These are phyloP conservation scores for Verticillium nubilum DNA, from an alignment of 2,329 filamentous ascomycete species.

Conservation along the genomic window DNA sequence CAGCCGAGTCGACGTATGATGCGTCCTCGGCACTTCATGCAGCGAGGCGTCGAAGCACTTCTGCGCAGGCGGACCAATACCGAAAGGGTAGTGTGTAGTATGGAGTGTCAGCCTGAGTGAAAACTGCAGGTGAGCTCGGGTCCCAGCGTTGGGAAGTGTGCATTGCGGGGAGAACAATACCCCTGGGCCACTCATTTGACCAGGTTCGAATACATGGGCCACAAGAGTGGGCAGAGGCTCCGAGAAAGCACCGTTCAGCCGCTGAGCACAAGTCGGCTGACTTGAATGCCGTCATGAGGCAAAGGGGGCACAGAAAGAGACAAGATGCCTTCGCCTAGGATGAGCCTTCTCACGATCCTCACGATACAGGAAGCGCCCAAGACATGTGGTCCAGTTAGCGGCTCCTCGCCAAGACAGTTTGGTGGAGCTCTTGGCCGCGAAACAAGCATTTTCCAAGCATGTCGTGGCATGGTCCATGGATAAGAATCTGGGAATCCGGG, in stretches of 20 bases:
- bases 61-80: background rate
- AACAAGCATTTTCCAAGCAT: background rate
- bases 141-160: background rate
- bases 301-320: background rate
- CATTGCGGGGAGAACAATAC: background rate
- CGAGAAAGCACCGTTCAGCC: background rate
- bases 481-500: background rate
- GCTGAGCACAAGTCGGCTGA: background rate
- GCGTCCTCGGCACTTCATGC: background rate
- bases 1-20: background rate
- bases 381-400: background rate
- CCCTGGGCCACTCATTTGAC: background rate
- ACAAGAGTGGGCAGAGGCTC: background rate
- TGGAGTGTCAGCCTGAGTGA: background rate
- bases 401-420: background rate
- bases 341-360: background rate
- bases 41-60: background rate
- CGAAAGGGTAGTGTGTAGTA: background rate
- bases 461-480: background rate
- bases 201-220: background rate
- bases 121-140: background rate
- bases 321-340: background rate
- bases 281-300: background rate
- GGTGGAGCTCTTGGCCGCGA: background rate
- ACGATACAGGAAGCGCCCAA: background rate